phyloP scores from a whole-genome alignment of 331 rosid genomes.

The Prunus yedoensis region DNA sequence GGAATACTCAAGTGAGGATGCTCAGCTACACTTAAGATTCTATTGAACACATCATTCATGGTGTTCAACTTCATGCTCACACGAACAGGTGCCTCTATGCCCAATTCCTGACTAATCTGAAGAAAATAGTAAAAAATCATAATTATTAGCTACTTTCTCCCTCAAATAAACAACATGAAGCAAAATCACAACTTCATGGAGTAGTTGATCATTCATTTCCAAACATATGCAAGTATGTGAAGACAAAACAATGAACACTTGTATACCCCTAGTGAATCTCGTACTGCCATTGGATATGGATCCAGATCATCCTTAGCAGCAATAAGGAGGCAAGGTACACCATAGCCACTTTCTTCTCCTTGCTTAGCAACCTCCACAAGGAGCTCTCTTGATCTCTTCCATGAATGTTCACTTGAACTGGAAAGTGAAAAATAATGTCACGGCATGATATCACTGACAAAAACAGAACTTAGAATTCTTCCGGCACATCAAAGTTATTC shows the following conservation, averaged over 20 bases:
- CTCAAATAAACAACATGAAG: conserved; percentile 8
- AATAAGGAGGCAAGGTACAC: conserved; percentile 83
- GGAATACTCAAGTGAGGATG: conserved; percentile 87
- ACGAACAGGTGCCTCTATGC: conserved; percentile 81
- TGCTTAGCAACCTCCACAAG: conserved; percentile 79
- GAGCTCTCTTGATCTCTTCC: conserved; percentile 75
- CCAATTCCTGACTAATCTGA: conserved; percentile 76
- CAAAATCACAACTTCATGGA: conserved; percentile 11
- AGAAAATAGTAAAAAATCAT: not conserved
- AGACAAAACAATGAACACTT: conserved; percentile 14
- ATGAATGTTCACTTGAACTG: conserved; percentile 86
- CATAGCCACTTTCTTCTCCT: conserved; percentile 76
- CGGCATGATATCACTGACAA: conserved; percentile 9
- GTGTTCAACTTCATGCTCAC: conserved; percentile 70
- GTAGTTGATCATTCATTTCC: conserved; percentile 6
- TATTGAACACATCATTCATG: conserved; percentile 57
- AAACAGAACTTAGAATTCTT: not conserved
- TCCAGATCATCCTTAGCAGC: conserved; percentile 91
- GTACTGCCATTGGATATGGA: conserved; percentile 77
- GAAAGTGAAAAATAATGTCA: conserved; percentile 30
- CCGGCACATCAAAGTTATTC: not conserved
- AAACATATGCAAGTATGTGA: conserved; percentile 7
- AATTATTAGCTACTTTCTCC: conserved; percentile 1
- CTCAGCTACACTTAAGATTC: conserved; percentile 62
- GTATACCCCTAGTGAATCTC: conserved; percentile 80